Evolutionary conservation across 1,284 basidiomycete genomes (phyloP), one percentile per base, ranked within the genome.

Genomic region (Melampsora larici-populina): DNA sequence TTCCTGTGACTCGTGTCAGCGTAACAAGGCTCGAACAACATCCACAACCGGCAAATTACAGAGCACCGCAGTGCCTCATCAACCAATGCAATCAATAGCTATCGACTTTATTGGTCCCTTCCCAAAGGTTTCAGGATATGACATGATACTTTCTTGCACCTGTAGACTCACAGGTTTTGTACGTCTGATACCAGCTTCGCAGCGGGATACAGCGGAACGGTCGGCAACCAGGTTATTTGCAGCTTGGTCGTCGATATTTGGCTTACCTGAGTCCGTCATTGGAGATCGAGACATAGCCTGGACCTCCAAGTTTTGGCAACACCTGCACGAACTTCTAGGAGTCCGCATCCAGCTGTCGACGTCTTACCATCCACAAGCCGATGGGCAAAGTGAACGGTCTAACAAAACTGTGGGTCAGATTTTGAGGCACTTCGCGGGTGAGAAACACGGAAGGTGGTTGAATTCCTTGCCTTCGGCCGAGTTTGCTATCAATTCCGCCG

Each of bases 331-430:
- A 13, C 67, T 80, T 4, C 65, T 81, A 0, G 82, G 81, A 3
- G 64, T 82, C 5, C 79, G 58, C 49, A 65, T 77, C 26, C 62
- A 31, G 64, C 70, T 63, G 36, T 81, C 80, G 0, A 78, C 81
- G 0, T 72, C 81, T 0, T 83, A 77, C 64, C 83, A 81, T 80
- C 81, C 82, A 0, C 66, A 82, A 68, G 81, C 81, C 0, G 82
- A 83, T 55, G 81, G 82, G n/a, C 13, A 69, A 0, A 83, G 81
- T n/a, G 83, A 86, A 79, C 58, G 79, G 0, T 81, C 83, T 0
- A 85, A 85, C 66, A 85, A 85, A 60, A 85, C 84, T 0, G 76
- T 86, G 0, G 83, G 79, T n/a, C n/a, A n/a, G n/a, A n/a, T n/a
- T n/a, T n/a, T n/a, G n/a, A n/a, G n/a, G n/a, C n/a, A n/a, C n/a